Evolutionary conservation across 129 eudicot species (phyloP).

Genomic region (Escallonia rubra): DNA sequence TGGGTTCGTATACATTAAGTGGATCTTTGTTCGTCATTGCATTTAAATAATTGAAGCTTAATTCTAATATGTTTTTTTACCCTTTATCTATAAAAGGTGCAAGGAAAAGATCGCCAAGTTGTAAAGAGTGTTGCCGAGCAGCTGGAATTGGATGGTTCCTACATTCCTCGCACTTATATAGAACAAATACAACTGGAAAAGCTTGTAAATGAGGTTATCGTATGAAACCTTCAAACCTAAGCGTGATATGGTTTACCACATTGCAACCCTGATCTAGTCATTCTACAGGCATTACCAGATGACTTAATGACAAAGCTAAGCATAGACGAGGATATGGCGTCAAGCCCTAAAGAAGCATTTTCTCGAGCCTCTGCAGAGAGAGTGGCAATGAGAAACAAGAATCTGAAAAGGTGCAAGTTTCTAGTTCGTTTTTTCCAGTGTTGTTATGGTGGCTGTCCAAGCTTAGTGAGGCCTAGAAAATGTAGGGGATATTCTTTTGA

Average conservation of each 20-base stretch:
- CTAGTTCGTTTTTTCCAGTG: not conserved
- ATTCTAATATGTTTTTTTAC: not conserved
- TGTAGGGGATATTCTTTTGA: no score
- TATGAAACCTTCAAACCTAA: slow-evolving; percentile 20
- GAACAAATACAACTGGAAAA: slow-evolving; percentile 98
- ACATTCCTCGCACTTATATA: slow-evolving; percentile 86
- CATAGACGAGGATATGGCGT: slow-evolving; percentile 70
- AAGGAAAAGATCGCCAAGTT: slow-evolving; percentile 79
- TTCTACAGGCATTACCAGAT: slow-evolving; percentile 77
- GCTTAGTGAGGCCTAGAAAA: no score
- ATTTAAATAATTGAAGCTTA: not conserved
- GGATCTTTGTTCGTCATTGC: not conserved
- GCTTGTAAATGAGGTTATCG: slow-evolving; percentile 87
- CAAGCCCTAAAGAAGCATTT: slow-evolving; percentile 67
- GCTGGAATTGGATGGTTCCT: slow-evolving; percentile 90
- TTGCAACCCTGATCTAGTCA: not conserved
- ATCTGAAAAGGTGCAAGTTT: slow-evolving; percentile 50
- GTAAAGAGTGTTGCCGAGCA: slow-evolving; percentile 70
- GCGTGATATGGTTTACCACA: not conserved
- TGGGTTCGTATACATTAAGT: not conserved
- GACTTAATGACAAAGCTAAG: slow-evolving; percentile 91
- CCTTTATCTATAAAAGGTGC: slow-evolving; percentile 42
- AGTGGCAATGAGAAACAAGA: slow-evolving; percentile 44
- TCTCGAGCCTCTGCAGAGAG: slow-evolving; percentile 53
- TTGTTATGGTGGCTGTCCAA: not conserved